Evolutionary conservation across 305 asterid species (phyloP).

Genomic region (Fraxinus xanthoxyloides): DNA sequence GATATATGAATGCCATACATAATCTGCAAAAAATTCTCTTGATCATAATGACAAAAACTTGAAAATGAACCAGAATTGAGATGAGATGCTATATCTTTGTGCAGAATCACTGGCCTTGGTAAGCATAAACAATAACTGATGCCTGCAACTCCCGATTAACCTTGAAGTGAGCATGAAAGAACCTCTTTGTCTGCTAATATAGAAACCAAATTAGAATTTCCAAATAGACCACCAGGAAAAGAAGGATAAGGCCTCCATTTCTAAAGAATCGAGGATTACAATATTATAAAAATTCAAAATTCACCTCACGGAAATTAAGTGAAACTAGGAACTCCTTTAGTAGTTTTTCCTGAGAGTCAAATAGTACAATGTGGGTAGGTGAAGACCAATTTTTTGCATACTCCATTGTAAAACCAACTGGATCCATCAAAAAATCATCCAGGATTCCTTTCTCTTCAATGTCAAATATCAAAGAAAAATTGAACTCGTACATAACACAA

Average conservation of each 20-base stretch:
- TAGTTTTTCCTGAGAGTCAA: conserved; percentile 68
- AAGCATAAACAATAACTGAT: conserved; percentile 61
- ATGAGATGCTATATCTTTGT: background rate
- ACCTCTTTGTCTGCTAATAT: conserved; percentile 57
- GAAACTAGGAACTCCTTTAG: conserved; percentile 65
- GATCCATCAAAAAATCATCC: conserved; percentile 74
- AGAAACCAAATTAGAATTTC: conserved; percentile 1
- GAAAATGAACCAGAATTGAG: background rate
- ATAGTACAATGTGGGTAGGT: conserved; percentile 81
- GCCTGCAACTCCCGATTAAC: conserved; percentile 94
- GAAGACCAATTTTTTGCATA: conserved; percentile 56
- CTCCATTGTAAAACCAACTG: conserved; percentile 49
- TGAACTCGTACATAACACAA: background rate
- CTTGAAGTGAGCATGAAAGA: conserved; percentile 96
- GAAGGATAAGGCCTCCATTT: background rate
- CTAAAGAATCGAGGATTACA: background rate
- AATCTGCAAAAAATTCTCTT: background rate
- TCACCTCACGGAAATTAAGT: conserved; percentile 64
- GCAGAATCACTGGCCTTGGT: conserved; percentile 37
- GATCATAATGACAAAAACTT: background rate
- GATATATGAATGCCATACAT: conserved; percentile 18
- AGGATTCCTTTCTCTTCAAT: conserved; percentile 59
- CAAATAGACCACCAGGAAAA: background rate
- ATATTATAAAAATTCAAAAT: conserved; percentile 8
- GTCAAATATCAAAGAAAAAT: conserved; percentile 14